Percentiles rank a stretch among this genome's conserved stretches.
Evolutionary conservation across 176 grass and related monocot species (phyloP).

Genomic region (Carex scoparia): DNA sequence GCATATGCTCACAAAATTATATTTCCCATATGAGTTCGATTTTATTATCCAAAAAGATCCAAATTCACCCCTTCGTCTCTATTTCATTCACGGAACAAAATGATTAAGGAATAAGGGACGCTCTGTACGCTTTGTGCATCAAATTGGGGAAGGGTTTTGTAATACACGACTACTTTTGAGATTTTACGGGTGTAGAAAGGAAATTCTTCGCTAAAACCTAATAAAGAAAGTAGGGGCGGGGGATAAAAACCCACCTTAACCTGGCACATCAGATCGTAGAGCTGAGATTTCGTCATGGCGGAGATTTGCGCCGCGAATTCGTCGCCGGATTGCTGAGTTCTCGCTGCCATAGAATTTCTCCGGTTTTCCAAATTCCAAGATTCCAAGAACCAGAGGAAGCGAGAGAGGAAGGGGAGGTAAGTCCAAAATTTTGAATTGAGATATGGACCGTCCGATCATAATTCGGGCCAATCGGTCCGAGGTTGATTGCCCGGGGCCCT

Average conservation of each 20-base stretch:
- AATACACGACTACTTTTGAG: not conserved
- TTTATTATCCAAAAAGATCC: not conserved
- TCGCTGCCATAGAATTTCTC: constrained; percentile 46
- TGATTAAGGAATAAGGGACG: not conserved
- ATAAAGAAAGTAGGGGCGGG: not conserved
- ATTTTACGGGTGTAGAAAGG: not conserved
- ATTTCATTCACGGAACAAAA: not conserved
- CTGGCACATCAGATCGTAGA: constrained; percentile 88
- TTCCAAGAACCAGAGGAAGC: no score
- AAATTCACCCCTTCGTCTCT: not conserved
- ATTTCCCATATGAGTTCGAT: not conserved
- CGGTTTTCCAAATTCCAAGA: no score
- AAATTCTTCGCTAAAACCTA: not conserved
- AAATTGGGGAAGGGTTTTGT: not conserved
- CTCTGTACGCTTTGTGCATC: no score
- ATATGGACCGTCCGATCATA: no score
- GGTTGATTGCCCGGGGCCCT: no score
- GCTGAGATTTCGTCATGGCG: constrained; percentile 63
- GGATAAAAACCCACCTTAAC: constrained; percentile 50
- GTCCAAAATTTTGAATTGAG: no score
- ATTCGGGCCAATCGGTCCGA: no score
- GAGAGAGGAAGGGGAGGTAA: no score
- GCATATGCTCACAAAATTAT: not conserved
- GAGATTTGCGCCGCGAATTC: constrained; percentile 58
- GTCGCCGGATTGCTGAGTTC: constrained; percentile 40